Conservation (phyloP, 495 filamentous ascomycete species). For the Penicillium dipodomyicola region DNA sequence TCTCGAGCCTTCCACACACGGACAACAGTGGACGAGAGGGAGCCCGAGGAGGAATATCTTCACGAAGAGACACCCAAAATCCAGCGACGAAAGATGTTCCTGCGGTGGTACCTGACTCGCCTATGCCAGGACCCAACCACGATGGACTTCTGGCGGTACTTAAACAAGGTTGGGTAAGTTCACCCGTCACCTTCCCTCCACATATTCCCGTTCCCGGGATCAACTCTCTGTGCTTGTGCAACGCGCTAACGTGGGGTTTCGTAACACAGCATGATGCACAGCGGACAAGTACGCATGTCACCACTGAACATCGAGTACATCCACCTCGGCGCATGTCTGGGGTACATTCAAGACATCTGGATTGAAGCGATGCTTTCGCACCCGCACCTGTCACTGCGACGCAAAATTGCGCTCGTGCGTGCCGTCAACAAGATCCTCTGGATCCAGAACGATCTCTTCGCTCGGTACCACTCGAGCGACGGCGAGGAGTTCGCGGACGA, state of each 20-base stretch:
- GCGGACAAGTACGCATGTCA: conserved; percentile 59
- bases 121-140: conserved; percentile 67
- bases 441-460: conserved; percentile 80
- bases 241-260: conserved; percentile 1
- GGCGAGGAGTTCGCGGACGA: conserved; percentile 68
- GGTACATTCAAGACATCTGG: conserved; percentile 71
- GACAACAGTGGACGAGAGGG: conserved; percentile 58
- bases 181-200: background rate
- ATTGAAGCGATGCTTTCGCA: conserved; percentile 71
- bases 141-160: conserved; percentile 75
- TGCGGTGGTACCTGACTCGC: conserved; percentile 66
- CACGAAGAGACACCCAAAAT: conserved; percentile 68
- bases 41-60: conserved; percentile 57
- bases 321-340: conserved; percentile 65
- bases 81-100: conserved; percentile 71
- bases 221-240: background rate
- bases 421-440: conserved; percentile 62
- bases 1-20: conserved; percentile 66
- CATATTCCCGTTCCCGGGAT: background rate
- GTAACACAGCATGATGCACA: conserved; percentile 61
- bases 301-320: conserved; percentile 73
- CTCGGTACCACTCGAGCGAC: conserved; percentile 70
- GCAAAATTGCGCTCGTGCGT: conserved; percentile 66
- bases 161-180: conserved; percentile 69
- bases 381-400: conserved; percentile 57